These are phyloP conservation scores for Spinacia oleracea DNA, from an alignment of 179 eudicot genomes.

Conservation along the genomic window DNA sequence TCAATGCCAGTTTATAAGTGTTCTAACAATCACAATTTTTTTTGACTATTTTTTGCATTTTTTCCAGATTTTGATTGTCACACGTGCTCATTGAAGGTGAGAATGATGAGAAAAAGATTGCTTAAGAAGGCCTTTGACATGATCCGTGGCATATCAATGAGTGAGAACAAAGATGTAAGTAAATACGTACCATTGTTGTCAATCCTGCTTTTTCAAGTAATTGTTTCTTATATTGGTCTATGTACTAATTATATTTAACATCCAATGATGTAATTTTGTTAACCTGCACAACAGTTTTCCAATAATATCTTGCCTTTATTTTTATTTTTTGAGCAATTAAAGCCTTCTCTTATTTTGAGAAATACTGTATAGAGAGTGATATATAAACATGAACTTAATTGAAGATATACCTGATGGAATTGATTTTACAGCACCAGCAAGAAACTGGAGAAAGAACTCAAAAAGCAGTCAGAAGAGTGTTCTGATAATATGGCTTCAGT, in stretches of 20 bases:
- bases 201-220: not conserved
- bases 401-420: too few species aligned
- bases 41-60: slow-evolving; percentile 3
- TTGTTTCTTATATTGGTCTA: not conserved
- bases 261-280: not conserved
- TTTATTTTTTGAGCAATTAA: not conserved
- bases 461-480: slow-evolving; percentile 49
- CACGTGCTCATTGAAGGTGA: slow-evolving; percentile 49
- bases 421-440: too few species aligned
- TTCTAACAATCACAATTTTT: not conserved
- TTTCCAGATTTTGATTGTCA: not conserved
- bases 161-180: slow-evolving; percentile 84
- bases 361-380: too few species aligned
- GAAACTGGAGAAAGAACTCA: slow-evolving; percentile 61
- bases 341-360: not conserved
- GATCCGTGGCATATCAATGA: slow-evolving; percentile 89
- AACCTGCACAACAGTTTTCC: not conserved
- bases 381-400: too few species aligned
- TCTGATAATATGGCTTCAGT: slow-evolving; percentile 49
- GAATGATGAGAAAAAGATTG: slow-evolving; percentile 87
- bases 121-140: slow-evolving; percentile 96
- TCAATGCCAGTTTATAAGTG: too few species aligned
- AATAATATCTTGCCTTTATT: not conserved
- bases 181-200: not conserved
- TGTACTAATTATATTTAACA: not conserved